A percentile compares a stretch with the other conserved stretches of the same genome.
These are phyloP conservation scores for Geum urbanum DNA, from an alignment of 306 rosid species.

Conservation along the genomic window DNA sequence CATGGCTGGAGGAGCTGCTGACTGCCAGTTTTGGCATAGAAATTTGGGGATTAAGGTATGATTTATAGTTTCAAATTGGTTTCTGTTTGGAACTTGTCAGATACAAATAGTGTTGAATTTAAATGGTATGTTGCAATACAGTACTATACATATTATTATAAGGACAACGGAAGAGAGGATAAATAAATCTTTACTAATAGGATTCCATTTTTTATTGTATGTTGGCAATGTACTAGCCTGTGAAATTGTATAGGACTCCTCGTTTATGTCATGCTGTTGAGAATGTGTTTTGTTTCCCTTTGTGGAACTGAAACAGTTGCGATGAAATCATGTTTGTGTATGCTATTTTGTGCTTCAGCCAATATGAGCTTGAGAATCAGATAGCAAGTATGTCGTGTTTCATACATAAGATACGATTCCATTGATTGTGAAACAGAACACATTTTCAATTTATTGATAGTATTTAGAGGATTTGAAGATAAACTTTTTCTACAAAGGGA, in stretches of 20 bases:
- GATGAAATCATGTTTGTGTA: background rate
- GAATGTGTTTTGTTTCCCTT: background rate
- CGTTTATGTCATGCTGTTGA: background rate
- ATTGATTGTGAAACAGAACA: background rate
- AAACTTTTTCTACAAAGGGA: background rate
- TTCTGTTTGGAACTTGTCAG: background rate
- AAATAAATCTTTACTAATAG: background rate
- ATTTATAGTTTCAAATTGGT: conserved; percentile 9
- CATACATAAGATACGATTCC: background rate
- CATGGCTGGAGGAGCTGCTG: conserved; percentile 60
- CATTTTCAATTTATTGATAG: background rate
- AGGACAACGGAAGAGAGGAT: background rate
- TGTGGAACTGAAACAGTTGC: background rate
- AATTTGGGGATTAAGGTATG: conserved; percentile 49
- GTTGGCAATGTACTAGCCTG: background rate
- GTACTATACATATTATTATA: background rate
- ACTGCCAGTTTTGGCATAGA: conserved; percentile 56
- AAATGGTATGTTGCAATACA: background rate
- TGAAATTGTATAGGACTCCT: background rate
- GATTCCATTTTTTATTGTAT: background rate
- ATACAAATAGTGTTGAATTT: background rate
- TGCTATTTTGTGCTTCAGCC: background rate
- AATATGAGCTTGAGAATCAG: background rate
- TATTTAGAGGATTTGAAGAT: background rate
- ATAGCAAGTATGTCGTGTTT: background rate